Evolutionary conservation across 2,329 filamentous ascomycete genomes (phyloP).

Genomic region (Triangularia setosa): DNA sequence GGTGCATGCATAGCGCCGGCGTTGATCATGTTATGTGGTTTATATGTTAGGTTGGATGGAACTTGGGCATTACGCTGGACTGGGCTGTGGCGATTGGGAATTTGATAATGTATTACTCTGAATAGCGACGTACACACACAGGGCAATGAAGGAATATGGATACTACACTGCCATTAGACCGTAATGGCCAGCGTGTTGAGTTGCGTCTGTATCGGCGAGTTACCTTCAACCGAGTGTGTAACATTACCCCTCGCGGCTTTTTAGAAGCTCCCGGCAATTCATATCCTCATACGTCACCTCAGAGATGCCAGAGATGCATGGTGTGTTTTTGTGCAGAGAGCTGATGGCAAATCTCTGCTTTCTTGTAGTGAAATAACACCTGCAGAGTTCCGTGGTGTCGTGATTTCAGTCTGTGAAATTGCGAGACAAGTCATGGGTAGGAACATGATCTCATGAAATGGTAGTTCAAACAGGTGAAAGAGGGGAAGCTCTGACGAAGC

Average conservation of each 20-base stretch:
- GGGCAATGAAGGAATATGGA: background rate
- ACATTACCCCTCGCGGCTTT: background rate
- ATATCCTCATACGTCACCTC: background rate
- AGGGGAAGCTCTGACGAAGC: background rate
- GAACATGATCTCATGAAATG: background rate
- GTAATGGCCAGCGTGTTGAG: no score
- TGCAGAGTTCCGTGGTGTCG: no score
- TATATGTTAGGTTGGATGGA: background rate
- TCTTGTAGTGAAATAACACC: background rate
- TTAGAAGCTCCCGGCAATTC: background rate
- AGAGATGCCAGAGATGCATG: background rate
- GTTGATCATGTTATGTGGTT: constrained; percentile 14
- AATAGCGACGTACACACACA: background rate
- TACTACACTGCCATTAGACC: background rate
- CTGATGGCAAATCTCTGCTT: background rate
- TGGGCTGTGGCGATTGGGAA: background rate
- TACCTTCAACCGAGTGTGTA: background rate
- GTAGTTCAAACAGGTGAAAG: background rate
- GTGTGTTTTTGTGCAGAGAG: no score
- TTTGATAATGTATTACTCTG: background rate
- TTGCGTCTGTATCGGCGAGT: no score
- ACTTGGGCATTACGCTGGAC: background rate
- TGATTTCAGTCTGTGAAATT: background rate
- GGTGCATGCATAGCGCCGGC: constrained; percentile 26
- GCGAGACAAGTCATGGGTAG: background rate